Conservation (phyloP, 2,329 filamentous ascomycete genomes). For the Eutypella sp. region DNA sequence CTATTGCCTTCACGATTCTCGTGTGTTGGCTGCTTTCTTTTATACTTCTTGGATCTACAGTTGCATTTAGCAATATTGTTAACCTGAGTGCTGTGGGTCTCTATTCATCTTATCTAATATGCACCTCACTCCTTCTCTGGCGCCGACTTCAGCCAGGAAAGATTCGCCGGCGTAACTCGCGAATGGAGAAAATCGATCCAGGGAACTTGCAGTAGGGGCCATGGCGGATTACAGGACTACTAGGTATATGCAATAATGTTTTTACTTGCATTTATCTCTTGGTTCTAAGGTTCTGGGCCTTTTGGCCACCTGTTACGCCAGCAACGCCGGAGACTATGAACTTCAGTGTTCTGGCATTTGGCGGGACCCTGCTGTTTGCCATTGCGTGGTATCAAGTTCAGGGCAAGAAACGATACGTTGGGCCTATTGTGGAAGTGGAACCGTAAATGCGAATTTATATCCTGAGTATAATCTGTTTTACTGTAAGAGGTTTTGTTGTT, state of each 20-base stretch:
- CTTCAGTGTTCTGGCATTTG: conserved; percentile 41
- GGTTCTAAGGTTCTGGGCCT: conserved; percentile 52
- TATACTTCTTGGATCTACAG: conserved; percentile 20
- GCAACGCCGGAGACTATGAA: conserved; percentile 38
- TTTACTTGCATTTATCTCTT: conserved; percentile 49
- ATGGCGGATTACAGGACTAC: conserved; percentile 45
- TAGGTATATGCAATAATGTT: conserved; percentile 49
- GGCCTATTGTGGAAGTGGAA: conserved; percentile 30
- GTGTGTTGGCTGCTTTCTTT: conserved; percentile 20
- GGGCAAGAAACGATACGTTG: conserved; percentile 39
- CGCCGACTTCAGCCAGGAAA: conserved; percentile 31
- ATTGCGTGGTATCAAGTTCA: conserved; percentile 40
- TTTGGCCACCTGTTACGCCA: conserved; percentile 39
- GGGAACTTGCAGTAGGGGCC: conserved; percentile 43
- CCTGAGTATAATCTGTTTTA: too few relatives aligned
- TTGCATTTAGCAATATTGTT: conserved; percentile 40
- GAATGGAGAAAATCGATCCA: neutral
- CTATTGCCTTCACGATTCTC: conserved; percentile 8
- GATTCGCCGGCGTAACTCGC: conserved; percentile 17
- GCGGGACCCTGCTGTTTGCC: conserved; percentile 36
- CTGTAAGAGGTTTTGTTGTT: too few relatives aligned
- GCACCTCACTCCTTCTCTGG: conserved; percentile 34
- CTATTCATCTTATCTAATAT: conserved; percentile 38
- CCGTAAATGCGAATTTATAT: too few relatives aligned
- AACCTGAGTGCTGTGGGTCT: conserved; percentile 37